Evolutionary conservation across 768 basidiomycete species (phyloP).

Genomic region (Suillus decipiens): DNA sequence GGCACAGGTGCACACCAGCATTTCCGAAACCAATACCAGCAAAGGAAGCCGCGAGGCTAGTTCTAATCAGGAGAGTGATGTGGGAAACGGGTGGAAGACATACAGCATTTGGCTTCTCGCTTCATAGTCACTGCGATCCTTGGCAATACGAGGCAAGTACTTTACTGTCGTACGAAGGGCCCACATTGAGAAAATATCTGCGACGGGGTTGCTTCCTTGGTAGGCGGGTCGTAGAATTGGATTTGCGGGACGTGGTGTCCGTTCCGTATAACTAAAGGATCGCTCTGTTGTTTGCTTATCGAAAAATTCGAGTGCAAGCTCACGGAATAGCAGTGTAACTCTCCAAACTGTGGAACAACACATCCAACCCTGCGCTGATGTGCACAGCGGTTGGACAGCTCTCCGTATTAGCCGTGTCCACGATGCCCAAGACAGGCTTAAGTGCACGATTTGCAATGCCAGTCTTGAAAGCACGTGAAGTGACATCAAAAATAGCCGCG

Average conservation of each 20-base stretch:
- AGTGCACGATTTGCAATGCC: slow-evolving; percentile 92
- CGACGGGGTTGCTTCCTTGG: slow-evolving; percentile 91
- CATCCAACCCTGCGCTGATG: slow-evolving; percentile 93
- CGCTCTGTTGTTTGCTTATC: slow-evolving; percentile 11
- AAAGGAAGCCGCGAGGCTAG: slow-evolving; percentile 86
- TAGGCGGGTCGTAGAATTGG: slow-evolving; percentile 91
- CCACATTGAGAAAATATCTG: slow-evolving; percentile 96
- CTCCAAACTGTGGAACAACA: slow-evolving; percentile 94
- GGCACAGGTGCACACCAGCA: slow-evolving; percentile 89
- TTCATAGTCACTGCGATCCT: slow-evolving; percentile 75
- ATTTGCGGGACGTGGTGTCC: slow-evolving; percentile 85
- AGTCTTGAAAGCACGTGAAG: slow-evolving; percentile 92
- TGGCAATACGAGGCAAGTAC: slow-evolving; percentile 84
- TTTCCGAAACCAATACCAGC: slow-evolving; percentile 96
- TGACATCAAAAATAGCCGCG: slow-evolving; percentile 91
- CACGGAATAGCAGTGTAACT: slow-evolving; percentile 94
- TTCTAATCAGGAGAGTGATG: slow-evolving; percentile 1
- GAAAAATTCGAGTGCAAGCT: slow-evolving; percentile 25
- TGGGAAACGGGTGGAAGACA: slow-evolving; percentile 17
- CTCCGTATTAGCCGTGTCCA: slow-evolving; percentile 89
- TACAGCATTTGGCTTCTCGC: slow-evolving; percentile 92
- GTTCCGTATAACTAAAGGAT: slow-evolving; percentile 74
- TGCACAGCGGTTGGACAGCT: slow-evolving; percentile 91
- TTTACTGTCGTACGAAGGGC: slow-evolving; percentile 87
- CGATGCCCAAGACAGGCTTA: slow-evolving; percentile 85